Evolutionary conservation across 768 basidiomycete genomes (phyloP), one percentile per base, ranked within the genome.

Genomic region (Paxillus involutus): DNA sequence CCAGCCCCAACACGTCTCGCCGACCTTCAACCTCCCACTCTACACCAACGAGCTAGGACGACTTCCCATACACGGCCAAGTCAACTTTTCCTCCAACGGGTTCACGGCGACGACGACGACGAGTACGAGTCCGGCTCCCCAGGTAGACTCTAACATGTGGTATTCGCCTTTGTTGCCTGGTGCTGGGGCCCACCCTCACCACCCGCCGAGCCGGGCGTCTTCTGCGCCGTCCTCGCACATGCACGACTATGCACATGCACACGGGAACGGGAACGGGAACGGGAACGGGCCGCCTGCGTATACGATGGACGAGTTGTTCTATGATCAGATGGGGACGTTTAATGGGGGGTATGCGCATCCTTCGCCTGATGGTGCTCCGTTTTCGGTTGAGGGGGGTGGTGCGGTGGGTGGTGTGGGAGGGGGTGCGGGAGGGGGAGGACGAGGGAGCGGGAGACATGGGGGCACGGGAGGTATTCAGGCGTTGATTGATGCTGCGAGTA

Each of bases 11-110:
- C 59, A 49, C 32, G 61, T 24, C 57, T 39, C 51, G 2, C 49
- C 52, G 17, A 19, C 59, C 2, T 73, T 70, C 52, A 63, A 73
- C 14, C 70, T 85, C 4, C 84, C 85, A 0, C 76, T 83, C 62
- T 80, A 84, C 60, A 78, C 75, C 60, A 78, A 77, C 43, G 84
- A 85, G 51, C 69, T 86, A 7, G 84, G 83, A 3, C 71, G 80
- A 40, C 66, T 85, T 1, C 85, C 84, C 0, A 35, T 79, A 10
- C 74, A 78, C 19, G 71, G 69, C 5, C 65, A 64, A 33, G 49
- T 61, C 11, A 55, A 50, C 24, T 66, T 71, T 29, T 11, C 32
- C 32, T 8, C 11, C 9, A 11, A 47, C 53, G 0, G 17, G 4
- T 32, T 26, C 26, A 26, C 33, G 12, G 24, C 3, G 50, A n/a